phyloP scores from a whole-genome alignment of 192 early-diverging fungal species.

The Mortierella hygrophila region DNA sequence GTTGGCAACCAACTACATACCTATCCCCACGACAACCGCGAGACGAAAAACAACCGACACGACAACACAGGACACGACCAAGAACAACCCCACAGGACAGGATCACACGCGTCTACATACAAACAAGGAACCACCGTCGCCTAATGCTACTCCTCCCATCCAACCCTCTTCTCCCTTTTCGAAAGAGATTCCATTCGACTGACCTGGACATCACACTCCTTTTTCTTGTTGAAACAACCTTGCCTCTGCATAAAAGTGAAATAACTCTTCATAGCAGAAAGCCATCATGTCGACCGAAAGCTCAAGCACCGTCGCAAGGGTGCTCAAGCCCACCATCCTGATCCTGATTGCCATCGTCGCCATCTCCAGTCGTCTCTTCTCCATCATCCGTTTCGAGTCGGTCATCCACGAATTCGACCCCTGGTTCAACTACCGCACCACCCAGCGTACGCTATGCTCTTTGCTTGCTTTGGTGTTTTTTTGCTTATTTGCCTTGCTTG shows the following conservation, averaged over 20 bases:
- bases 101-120: neutral
- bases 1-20: neutral
- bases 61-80: neutral
- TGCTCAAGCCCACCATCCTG: constrained; percentile 91
- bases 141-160: too few relatives aligned
- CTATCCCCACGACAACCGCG: neutral
- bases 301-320: constrained; percentile 44
- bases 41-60: neutral
- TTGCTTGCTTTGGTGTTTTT: neutral
- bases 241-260: neutral
- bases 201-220: neutral
- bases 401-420: constrained; percentile 99
- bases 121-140: too few relatives aligned
- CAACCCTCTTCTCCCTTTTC: neutral
- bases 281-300: constrained; percentile 44
- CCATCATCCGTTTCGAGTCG: constrained; percentile 97
- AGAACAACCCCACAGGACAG: neutral
- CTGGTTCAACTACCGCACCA: constrained; percentile 99
- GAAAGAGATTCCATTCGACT: neutral
- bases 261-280: neutral
- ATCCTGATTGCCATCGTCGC: constrained; percentile 89
- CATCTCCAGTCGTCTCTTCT: constrained; percentile 94
- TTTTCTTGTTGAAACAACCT: neutral
- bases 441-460: constrained; percentile 60
- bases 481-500: too few relatives aligned